Conservation (phyloP, 192 early-diverging fungal genomes). For the Linnemannia elongata region DNA sequence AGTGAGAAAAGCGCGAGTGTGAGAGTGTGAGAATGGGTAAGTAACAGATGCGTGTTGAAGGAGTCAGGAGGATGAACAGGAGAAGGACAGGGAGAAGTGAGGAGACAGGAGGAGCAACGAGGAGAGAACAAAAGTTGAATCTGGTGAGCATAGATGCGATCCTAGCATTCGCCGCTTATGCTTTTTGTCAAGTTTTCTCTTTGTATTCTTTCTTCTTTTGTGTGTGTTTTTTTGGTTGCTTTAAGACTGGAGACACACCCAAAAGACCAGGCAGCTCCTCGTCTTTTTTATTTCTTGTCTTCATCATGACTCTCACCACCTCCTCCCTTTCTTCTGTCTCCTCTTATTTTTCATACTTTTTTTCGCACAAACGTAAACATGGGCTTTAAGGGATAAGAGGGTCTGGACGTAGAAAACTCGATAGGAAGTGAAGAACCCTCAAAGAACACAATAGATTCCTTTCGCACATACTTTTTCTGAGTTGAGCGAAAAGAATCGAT, state of each 20-base stretch:
- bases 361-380: not conserved
- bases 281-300: not conserved
- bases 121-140: slow-evolving; percentile 8
- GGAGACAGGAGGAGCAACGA: slow-evolving; percentile 16
- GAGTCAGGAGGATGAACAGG: slow-evolving; percentile 27
- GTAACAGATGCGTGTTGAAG: slow-evolving; percentile 5
- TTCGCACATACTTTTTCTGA: not conserved
- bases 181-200: not conserved
- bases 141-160: slow-evolving; percentile 12
- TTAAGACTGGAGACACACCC: not conserved
- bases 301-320: not conserved
- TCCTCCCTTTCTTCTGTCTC: not conserved
- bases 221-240: not conserved
- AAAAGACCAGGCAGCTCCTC: slow-evolving; percentile 3
- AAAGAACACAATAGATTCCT: not conserved
- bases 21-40: not conserved
- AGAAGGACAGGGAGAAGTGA: slow-evolving; percentile 10
- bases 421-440: not conserved
- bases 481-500: not conserved
- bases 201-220: not conserved
- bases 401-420: not conserved
- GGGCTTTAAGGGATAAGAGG: not conserved
- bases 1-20: not conserved
- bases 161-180: not conserved
- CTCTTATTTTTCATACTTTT: not conserved